Conservation (phyloP, 768 basidiomycete genomes). For the Leucocoprinus leucothites region DNA sequence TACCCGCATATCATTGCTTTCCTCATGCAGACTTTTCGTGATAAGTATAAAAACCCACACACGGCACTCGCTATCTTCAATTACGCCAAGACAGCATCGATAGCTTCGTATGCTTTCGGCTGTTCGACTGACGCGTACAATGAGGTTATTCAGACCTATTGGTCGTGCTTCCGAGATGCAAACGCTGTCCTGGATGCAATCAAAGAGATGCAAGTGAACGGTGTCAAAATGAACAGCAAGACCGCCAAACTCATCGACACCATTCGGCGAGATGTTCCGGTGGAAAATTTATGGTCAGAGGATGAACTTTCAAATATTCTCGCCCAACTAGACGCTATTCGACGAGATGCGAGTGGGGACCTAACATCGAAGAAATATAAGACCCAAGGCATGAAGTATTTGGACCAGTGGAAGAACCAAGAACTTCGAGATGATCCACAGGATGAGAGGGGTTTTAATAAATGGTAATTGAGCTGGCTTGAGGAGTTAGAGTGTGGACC, state of each 20-base stretch:
- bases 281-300: conserved; percentile 49
- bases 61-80: conserved; percentile 81
- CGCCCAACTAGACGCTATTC: conserved; percentile 9
- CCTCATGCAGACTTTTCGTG: conserved; percentile 77
- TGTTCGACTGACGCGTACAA: conserved; percentile 89
- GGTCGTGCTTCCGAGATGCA: conserved; percentile 82
- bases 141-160: conserved; percentile 82
- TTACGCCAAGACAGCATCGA: conserved; percentile 70
- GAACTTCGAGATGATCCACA: conserved; percentile 24
- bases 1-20: conserved; percentile 77
- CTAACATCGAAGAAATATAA: conserved; percentile 1
- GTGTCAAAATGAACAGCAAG: conserved; percentile 57
- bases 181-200: conserved; percentile 69
- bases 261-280: conserved; percentile 61
- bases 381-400: conserved; percentile 11
- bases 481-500: not conserved
- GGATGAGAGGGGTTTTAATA: conserved; percentile 48
- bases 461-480: conserved; percentile 15
- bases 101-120: conserved; percentile 83
- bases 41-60: conserved; percentile 75
- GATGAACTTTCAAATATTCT: conserved; percentile 39
- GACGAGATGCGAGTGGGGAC: conserved; percentile 4
- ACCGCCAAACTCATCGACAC: conserved; percentile 63
- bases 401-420: conserved; percentile 49
- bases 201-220: conserved; percentile 81